phyloP scores from a whole-genome alignment of 495 filamentous ascomycete species.

The Aspergillus carlsbadensis region DNA sequence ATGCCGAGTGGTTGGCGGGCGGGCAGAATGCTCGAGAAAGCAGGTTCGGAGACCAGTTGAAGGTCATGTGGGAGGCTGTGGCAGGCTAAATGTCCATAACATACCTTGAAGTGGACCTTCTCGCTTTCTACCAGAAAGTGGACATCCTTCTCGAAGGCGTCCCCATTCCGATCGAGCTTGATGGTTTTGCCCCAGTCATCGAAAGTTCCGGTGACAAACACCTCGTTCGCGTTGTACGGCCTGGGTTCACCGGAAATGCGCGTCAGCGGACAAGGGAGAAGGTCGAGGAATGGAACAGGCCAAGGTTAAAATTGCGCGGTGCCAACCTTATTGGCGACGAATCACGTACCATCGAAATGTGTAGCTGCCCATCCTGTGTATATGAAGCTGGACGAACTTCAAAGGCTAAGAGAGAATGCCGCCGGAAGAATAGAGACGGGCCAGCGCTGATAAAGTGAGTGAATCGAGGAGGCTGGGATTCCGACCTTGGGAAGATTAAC shows the following conservation, averaged over 20 bases:
- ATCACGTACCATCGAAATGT: conserved; percentile 45
- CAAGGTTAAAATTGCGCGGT: too few species aligned
- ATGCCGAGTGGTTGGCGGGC: neutral
- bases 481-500: neutral
- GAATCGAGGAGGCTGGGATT: conserved; percentile 17
- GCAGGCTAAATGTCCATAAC: conserved; percentile 12
- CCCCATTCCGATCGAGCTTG: conserved; percentile 70
- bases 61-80: conserved; percentile 6
- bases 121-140: conserved; percentile 57
- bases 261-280: conserved; percentile 30
- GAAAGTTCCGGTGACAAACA: conserved; percentile 94
- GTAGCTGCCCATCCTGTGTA: conserved; percentile 37
- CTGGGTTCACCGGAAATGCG: conserved; percentile 42
- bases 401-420: conserved; percentile 5
- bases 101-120: conserved; percentile 84
- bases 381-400: neutral
- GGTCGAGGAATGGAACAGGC: conserved; percentile 2
- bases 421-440: conserved; percentile 9
- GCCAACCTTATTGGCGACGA: neutral
- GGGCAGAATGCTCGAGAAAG: neutral
- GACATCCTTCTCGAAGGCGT: conserved; percentile 75
- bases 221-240: conserved; percentile 75
- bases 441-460: conserved; percentile 7
- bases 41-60: conserved; percentile 1
- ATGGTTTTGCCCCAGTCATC: conserved; percentile 88